Evolutionary conservation across 176 grass and related monocot genomes (phyloP).

Genomic region (Sorghum bicolor): Sorghum_bicolor_NCBIv3 NC_012870.2:24686501-24687000

Average conservation of each 20-base stretch:
- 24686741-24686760: neutral
- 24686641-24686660: constrained; percentile 76
- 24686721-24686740: constrained; percentile 4
- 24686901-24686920: constrained; percentile 8
- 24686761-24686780: constrained; percentile 16
- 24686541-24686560: neutral
- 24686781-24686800: constrained; percentile 62
- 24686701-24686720: constrained; percentile 56
- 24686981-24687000: constrained; percentile 33
- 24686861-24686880: constrained; percentile 79
- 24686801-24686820: constrained; percentile 62
- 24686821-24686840: constrained; percentile 78
- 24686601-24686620: constrained; percentile 74
- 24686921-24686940: constrained; percentile 1
- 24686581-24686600: constrained; percentile 64
- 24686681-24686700: constrained; percentile 72
- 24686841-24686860: constrained; percentile 94
- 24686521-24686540: neutral
- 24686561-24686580: neutral
- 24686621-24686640: constrained; percentile 80
- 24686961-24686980: neutral
- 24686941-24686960: constrained; percentile 3
- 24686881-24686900: constrained; percentile 68
- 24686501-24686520: neutral
- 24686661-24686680: constrained; percentile 85